Evolutionary conservation across 2,329 filamentous ascomycete species (phyloP), one percentile per base, ranked within the genome.

Genomic region (Grosmannia huntii): DNA sequence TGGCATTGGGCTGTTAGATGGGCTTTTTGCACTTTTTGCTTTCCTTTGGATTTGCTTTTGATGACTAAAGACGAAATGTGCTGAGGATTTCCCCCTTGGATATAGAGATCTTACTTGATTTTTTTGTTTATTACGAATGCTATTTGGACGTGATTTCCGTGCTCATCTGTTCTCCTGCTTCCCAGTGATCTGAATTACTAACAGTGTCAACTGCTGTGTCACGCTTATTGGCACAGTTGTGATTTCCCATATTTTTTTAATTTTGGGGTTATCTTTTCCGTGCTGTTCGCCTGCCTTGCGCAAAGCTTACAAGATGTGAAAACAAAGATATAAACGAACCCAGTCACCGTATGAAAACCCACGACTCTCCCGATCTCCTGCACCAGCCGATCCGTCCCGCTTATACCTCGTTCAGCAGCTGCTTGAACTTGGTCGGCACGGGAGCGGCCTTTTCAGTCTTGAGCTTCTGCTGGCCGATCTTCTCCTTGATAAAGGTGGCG

Each of bases 401-500:
- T 62, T 62, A 64, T 36, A 31, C 46, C 64, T 67, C 64, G 59
- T 64, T 60, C 57, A 68, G 61, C 59, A 64, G 62, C 54, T 60
- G 53, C 59, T 62, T 66, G 65, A 67, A 68, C 61, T 61, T 64
- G 55, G 60, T 49, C 53, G 65, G 63, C 12, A 64, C 60, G 21
- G 55, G 36, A 41, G 59, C 54, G 41, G 66, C 64, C 66, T 68
- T 67, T 55, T 62, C 63, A 28, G 56, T 56, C 56, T 62, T 63
- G 31, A 63, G 25, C 75, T 84, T 81, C 76, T 84, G 76, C 75
- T 86, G 81, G 66, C 89, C 89, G 60, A 94, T 75, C 78, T 90
- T 87, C 71, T 90, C 83, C 83, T 95, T 89, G 68, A 85, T 80
- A 79, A 95, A 99, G 64, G 89, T 85, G 68, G 86, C 81, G 68